Percentiles rank a stretch among this genome's conserved stretches.
phyloP scores from a whole-genome alignment of 345 rosid genomes.

The Hibiscus mutabilis region DNA sequence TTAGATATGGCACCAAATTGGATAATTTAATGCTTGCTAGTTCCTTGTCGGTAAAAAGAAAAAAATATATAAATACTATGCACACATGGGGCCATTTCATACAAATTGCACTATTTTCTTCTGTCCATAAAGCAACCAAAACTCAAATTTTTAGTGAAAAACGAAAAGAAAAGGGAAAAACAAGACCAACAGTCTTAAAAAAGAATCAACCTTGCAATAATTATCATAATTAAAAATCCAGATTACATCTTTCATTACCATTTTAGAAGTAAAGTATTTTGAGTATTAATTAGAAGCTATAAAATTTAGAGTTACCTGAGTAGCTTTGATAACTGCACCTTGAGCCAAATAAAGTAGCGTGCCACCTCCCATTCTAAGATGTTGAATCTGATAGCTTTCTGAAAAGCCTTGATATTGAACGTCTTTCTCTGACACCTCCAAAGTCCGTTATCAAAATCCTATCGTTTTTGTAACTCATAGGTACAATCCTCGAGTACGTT shows the following conservation, averaged over 20 bases:
- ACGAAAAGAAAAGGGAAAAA: neutral
- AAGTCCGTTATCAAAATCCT: constrained; percentile 69
- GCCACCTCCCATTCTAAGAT: constrained; percentile 64
- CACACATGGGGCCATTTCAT: constrained; percentile 30
- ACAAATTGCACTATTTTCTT: neutral
- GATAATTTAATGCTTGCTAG: constrained; percentile 21
- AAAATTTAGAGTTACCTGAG: constrained; percentile 41
- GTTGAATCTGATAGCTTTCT: constrained; percentile 78
- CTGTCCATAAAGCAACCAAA: neutral
- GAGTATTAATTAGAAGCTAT: too few relatives aligned
- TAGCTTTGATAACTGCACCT: constrained; percentile 82
- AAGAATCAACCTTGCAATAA: neutral
- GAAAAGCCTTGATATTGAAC: constrained; percentile 68
- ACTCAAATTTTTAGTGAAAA: neutral
- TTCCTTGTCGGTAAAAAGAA: too few relatives aligned
- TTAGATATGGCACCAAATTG: neutral
- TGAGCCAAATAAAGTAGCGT: constrained; percentile 73
- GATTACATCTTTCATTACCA: neutral
- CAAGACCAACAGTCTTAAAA: neutral
- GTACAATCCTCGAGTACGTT: constrained; percentile 82
- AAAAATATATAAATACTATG: too few relatives aligned
- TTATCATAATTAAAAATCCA: neutral
- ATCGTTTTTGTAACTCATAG: constrained; percentile 48
- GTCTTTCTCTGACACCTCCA: constrained; percentile 85
- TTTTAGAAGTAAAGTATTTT: too few relatives aligned